Base-by-base conservation (phyloP, 2,329 filamentous ascomycete genomes). In the Colletotrichum filicis region DNA sequence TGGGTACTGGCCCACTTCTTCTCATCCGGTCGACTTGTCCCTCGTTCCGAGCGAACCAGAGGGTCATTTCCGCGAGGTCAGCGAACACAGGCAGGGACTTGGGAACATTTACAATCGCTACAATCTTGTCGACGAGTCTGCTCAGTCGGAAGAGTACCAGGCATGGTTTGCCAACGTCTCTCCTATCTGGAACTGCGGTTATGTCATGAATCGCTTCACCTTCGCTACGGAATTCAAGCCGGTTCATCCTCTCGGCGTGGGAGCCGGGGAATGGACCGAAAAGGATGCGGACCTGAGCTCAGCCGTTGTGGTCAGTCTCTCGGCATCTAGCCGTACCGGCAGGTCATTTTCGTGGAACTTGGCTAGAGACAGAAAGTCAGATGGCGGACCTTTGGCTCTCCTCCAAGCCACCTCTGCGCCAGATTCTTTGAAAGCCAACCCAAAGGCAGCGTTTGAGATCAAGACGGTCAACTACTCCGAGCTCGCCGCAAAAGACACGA, bases 61-160 rank as follows among this genome's bases (percentile, higher is more conserved):
- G 1, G 80, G 78, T 5, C 81, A 86, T 35, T 78, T 84, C 74
- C 69, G 79, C n/a, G 84, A 85, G 55, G 79, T 78, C 6, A 84
- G 79, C 71, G 76, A 76, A 4, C 80, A 85, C 74, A 82, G 70
- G 22, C 35, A 61, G 35, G 56, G 35, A 2, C 66, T 66, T 4
- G 70, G 70, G 11, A 78, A 79, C 1, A 69, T 87, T 3, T 88
- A 88, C 76, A 88, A 88, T 77, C 81, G 81, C 16, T 87, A 86
- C 73, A 74, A 61, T 14, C 74, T 79, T 30, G 71, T 71, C 9
- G 75, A 62, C 12, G 66, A 72, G 35, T 42, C 57, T n/a, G 57
- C 42, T 7, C 24, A 49, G 14, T 3, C 70, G n/a, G 70, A 70
- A 30, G 70, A 73, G n/a, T 70, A 52, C 58, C 72, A 73, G 37